Percentiles rank a stretch among this genome's conserved stretches.
These are phyloP conservation scores for Grigorovia transvaalensis DNA, from an alignment of 805 yeast species.

Conservation along the genomic window DNA sequence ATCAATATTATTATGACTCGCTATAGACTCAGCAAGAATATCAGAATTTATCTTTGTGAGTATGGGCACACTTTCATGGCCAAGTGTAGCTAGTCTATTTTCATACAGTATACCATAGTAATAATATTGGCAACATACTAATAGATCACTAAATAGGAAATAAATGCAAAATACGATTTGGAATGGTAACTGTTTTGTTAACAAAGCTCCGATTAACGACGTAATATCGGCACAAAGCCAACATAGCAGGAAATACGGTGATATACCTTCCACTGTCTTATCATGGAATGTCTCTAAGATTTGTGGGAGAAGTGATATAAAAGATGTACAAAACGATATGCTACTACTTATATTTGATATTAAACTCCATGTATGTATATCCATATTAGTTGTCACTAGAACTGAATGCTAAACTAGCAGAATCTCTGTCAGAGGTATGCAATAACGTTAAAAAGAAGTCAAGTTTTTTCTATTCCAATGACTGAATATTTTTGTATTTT, in stretches of 20 bases:
- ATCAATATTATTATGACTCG: not conserved
- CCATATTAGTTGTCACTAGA: not conserved
- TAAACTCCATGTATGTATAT: slow-evolving; percentile 13
- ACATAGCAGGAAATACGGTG: slow-evolving; percentile 41
- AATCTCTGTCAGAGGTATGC: too few species aligned
- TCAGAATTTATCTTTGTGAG: not conserved
- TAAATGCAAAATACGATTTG: slow-evolving; percentile 65
- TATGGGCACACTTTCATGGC: slow-evolving; percentile 26
- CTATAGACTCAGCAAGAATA: not conserved
- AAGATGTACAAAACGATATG: slow-evolving; percentile 35
- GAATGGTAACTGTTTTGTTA: slow-evolving; percentile 73
- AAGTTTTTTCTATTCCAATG: too few species aligned
- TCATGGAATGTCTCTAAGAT: slow-evolving; percentile 43
- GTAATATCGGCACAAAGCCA: slow-evolving; percentile 38
- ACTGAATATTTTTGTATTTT: too few species aligned
- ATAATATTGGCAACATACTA: slow-evolving; percentile 60
- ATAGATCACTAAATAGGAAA: slow-evolving; percentile 60
- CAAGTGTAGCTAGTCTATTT: slow-evolving; percentile 24
- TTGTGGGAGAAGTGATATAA: slow-evolving; percentile 47
- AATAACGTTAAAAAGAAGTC: too few species aligned
- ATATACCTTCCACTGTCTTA: slow-evolving; percentile 51
- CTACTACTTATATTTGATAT: slow-evolving; percentile 34
- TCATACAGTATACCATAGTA: slow-evolving; percentile 41
- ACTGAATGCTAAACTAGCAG: not conserved
- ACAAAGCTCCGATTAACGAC: slow-evolving; percentile 55